Base-by-base conservation (phyloP, 1,139 yeast species). In the Taphrina betulina region DNA sequence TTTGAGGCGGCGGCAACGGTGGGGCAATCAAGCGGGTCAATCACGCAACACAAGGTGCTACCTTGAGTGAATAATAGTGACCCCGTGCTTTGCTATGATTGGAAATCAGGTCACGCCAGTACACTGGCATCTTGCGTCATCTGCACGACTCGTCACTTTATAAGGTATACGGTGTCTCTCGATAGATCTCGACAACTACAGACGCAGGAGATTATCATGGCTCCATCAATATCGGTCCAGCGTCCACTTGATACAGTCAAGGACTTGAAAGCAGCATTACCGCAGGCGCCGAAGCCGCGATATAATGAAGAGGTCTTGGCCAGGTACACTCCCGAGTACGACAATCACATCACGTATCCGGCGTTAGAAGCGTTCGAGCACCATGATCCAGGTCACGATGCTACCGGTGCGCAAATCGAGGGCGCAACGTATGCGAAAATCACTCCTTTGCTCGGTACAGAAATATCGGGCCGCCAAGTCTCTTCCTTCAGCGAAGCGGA, bases 361-460 rank as follows among this genome's bases (percentile, higher is more conserved):
- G 42, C 50, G 2, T 38, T 40, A 7, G 43, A 42, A 19, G 51
- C 28, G 29, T 40, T 38, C 31, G 36, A 41, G 16, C 38, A 52
- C 37, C 20, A n/a, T 22, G 56, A 52, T 42, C 51, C 56, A n/a
- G 56, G 51, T 7, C 51, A 42, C 37, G 24, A 28, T 22, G 56
- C 56, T 3, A 43, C 50, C 28, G 51, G 51, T 12, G 22, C 19
- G 19, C 43, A 50, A 14, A 52, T 42, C 20, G 44, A 35, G 10
- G 50, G 50, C 17, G 56, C 43, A 8, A 42, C 43, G 2, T 28
- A 28, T 20, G 26, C 51, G 3, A 34, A 42, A 8, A 7, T 81
- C 60, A 76, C 85, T 3, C 90, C 89, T 48, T 81, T 80, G 67
- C 71, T 84, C 57, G 90, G 90, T 14, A 74, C 83, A 23, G 86